phyloP scores from a whole-genome alignment of 495 filamentous ascomycete genomes.

The Tetracladium marchalianum region DNA sequence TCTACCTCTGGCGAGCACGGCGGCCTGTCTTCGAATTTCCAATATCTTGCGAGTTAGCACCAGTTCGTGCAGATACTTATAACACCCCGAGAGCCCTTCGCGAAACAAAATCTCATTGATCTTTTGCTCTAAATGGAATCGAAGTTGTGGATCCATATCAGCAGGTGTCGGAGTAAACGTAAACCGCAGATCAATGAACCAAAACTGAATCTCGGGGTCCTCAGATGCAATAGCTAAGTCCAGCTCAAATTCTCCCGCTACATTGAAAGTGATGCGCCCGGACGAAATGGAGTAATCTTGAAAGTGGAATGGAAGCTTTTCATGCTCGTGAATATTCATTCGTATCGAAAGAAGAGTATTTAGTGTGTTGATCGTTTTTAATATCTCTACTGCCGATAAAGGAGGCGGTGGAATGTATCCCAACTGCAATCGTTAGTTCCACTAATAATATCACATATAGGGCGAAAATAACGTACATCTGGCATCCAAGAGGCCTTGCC shows the following conservation, averaged over 20 bases:
- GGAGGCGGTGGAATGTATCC: constrained; percentile 69
- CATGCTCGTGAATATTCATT: constrained; percentile 69
- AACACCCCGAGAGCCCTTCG: constrained; percentile 66
- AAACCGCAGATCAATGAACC: constrained; percentile 86
- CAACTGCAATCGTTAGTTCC: constrained; percentile 39
- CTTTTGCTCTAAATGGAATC: constrained; percentile 53
- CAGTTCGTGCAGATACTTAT: constrained; percentile 73
- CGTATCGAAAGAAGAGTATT: constrained; percentile 76
- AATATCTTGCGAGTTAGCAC: constrained; percentile 80
- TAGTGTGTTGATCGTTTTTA: constrained; percentile 63
- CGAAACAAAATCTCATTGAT: constrained; percentile 56
- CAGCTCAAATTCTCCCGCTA: constrained; percentile 80
- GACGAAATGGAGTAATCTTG: constrained; percentile 61
- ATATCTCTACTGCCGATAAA: constrained; percentile 51
- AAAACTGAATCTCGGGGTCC: constrained; percentile 69
- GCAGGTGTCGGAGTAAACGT: constrained; percentile 59
- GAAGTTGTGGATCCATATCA: constrained; percentile 47
- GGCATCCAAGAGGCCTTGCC: constrained; percentile 68
- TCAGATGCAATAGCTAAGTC: constrained; percentile 83
- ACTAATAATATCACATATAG: background rate
- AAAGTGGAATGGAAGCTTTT: constrained; percentile 62
- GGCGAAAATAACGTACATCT: constrained; percentile 43
- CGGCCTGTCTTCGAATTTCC: constrained; percentile 66
- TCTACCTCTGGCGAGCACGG: constrained; percentile 48
- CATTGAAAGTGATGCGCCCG: constrained; percentile 77